Conservation (phyloP, 495 filamentous ascomycete species). For the Aspergillus diversus region DNA sequence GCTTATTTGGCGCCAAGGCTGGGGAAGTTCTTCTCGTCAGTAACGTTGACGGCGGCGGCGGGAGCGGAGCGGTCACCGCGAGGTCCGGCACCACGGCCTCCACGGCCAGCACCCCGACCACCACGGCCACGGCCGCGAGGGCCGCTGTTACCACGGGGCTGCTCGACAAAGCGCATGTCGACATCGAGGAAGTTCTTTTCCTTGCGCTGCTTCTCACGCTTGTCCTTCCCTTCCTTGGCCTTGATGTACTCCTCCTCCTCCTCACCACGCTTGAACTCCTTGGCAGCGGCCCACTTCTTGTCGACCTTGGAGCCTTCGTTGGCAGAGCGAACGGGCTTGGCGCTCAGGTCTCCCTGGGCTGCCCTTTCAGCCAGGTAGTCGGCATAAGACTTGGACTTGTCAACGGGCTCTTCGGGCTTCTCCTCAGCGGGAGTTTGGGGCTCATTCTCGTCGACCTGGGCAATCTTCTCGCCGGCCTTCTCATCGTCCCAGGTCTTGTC, state of each 20-base stretch:
- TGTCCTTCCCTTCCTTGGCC: conserved; percentile 74
- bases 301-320: conserved; percentile 85
- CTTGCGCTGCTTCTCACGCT: conserved; percentile 90
- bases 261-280: conserved; percentile 72
- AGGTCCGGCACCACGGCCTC: conserved; percentile 34
- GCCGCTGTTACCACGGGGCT: conserved; percentile 53
- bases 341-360: conserved; percentile 75
- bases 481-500: conserved; percentile 84
- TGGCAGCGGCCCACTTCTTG: conserved; percentile 91
- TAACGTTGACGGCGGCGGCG: conserved; percentile 37
- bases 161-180: conserved; percentile 77
- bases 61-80: conserved; percentile 37
- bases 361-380: conserved; percentile 89
- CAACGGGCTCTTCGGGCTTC: conserved; percentile 67
- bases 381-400: conserved; percentile 83
- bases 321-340: conserved; percentile 75
- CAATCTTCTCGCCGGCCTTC: conserved; percentile 82
- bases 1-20: conserved; percentile 52
- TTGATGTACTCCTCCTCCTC: conserved; percentile 76
- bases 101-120: conserved; percentile 43
- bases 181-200: conserved; percentile 87
- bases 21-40: conserved; percentile 58
- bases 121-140: conserved; percentile 54
- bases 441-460: conserved; percentile 76
- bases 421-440: conserved; percentile 50